Conservation (phyloP, 805 yeast species). For the Teunomyces kruisii region DNA sequence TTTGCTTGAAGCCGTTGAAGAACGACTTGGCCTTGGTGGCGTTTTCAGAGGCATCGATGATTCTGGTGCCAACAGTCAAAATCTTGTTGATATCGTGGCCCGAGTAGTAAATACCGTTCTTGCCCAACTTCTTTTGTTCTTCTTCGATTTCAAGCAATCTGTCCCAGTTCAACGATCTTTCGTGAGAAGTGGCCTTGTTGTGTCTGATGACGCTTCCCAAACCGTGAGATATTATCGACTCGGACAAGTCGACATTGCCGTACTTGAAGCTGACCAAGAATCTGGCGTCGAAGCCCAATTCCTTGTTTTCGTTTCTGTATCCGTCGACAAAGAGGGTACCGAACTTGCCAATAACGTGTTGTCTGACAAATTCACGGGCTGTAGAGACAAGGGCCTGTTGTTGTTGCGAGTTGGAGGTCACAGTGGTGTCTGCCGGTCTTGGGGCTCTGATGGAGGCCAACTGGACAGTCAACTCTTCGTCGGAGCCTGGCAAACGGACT, state of each 20-base stretch:
- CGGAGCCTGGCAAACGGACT: conserved; percentile 48
- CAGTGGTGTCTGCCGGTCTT: conserved; percentile 55
- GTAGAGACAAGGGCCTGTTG: conserved; percentile 56
- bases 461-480: conserved; percentile 63
- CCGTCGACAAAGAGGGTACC: conserved; percentile 65
- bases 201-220: conserved; percentile 78
- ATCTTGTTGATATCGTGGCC: conserved; percentile 40
- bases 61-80: conserved; percentile 56
- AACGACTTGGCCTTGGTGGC: conserved; percentile 71
- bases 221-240: conserved; percentile 61
- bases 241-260: conserved; percentile 60
- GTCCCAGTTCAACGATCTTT: conserved; percentile 78
- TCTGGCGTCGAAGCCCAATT: conserved; percentile 63
- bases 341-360: conserved; percentile 63
- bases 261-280: conserved; percentile 60
- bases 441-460: conserved; percentile 78
- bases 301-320: conserved; percentile 52
- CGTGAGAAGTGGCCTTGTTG: conserved; percentile 65
- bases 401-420: conserved; percentile 30
- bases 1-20: conserved; percentile 65
- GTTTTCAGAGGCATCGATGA: conserved; percentile 79
- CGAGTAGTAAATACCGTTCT: conserved; percentile 62
- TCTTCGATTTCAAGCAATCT: conserved; percentile 67
- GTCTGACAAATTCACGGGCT: conserved; percentile 76
- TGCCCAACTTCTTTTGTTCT: conserved; percentile 49